Evolutionary conservation across 208 protist genomes (phyloP), one percentile per base, ranked within the genome.

Genomic region (Wallacemonas sp.): DNA sequence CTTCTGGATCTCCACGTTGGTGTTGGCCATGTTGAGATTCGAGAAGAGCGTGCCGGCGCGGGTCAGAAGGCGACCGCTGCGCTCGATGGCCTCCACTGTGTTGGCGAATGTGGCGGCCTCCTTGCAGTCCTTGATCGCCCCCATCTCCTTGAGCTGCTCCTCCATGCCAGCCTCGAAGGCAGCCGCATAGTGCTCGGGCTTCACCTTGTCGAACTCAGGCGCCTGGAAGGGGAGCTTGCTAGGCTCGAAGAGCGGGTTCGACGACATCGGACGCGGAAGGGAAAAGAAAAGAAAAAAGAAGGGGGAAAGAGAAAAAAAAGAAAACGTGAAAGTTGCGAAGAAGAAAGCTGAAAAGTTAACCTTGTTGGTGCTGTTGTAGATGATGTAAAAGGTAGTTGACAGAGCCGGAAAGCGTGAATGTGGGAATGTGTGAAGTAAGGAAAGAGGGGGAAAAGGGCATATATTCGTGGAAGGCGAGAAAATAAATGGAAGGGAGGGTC

Each of bases 1-100:
- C 69, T 67, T 63, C 70, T 81, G 74, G 54, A 87, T 39, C 54
- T 81, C 81, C 0, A 36, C 38, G 14, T 61, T 73, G 26, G 73
- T 87, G 54, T 87, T 81, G 10, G 81, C 68, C 16, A 71, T 70
- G 69, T 64, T 75, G 2, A 84, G 42, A 74, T 83, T 87, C 42
- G 65, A 57, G 44, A 87, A 81, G 52, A 72, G 64, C 1, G 25
- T 65, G 2, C 41, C 32, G 28, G 57, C 67, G 41, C 77, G 73
- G 0, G 39, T 26, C 20, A 87, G 67, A 28, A 70, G 65, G 2
- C 57, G 61, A 14, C 81, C 77, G 20, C 67, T 76, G 3, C 67
- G 59, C 54, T 88, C 82, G 28, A 88, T 65, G n/a, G 71, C 70
- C 67, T 64, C 63, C 26, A 84, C 65, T 0, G 82, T 88, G 75